phyloP scores from a whole-genome alignment of 192 early-diverging fungal species.

The Coemansia sp. region DNA sequence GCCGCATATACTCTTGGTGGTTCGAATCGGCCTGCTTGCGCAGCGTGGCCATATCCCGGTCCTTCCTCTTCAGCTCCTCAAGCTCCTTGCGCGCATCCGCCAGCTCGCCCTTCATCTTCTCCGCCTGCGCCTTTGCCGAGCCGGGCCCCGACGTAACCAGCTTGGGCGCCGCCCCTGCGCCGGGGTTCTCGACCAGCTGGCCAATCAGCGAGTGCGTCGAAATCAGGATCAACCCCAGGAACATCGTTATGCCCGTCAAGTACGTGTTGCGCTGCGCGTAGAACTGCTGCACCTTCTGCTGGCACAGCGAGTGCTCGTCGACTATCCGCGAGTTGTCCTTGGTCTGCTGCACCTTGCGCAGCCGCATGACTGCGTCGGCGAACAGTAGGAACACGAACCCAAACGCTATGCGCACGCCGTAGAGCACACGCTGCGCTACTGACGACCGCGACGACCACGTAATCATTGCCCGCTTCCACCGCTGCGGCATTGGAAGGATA shows the following conservation, averaged over 20 bases:
- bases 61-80: conserved; percentile 43
- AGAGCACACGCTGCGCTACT: conserved; percentile 32
- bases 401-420: conserved; percentile 46
- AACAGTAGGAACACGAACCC: conserved; percentile 49
- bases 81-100: conserved; percentile 43
- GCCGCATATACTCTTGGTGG: conserved; percentile 53
- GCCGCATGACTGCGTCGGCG: conserved; percentile 47
- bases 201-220: conserved; percentile 48
- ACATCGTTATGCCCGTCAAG: conserved; percentile 57
- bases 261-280: conserved; percentile 59
- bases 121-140: conserved; percentile 26
- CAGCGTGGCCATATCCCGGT: conserved; percentile 47
- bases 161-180: conserved; percentile 11
- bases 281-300: conserved; percentile 52
- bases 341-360: conserved; percentile 33
- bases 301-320: conserved; percentile 51
- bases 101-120: conserved; percentile 39
- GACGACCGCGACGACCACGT: conserved; percentile 38
- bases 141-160: conserved; percentile 21
- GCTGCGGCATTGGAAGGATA: conserved; percentile 45
- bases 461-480: conserved; percentile 49
- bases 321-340: conserved; percentile 22
- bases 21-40: conserved; percentile 53
- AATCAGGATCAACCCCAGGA: conserved; percentile 51
- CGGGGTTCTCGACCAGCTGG: conserved; percentile 30